Evolutionary conservation across 768 basidiomycete genomes (phyloP).

Genomic region (Phlebiopsis gigantea): DNA sequence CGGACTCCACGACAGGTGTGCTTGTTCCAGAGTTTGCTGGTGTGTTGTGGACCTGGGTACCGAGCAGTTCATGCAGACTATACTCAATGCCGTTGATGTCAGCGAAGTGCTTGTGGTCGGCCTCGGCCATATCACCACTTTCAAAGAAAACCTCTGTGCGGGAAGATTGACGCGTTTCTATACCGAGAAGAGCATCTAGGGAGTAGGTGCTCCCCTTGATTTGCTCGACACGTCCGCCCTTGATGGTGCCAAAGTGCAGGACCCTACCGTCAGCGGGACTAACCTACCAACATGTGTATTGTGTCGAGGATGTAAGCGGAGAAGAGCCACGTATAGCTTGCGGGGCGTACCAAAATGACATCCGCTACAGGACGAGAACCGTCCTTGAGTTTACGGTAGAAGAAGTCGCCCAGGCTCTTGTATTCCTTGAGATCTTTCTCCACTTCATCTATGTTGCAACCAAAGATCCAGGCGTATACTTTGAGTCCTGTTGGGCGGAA

Average conservation of each 20-base stretch:
- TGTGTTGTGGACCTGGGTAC: conserved; percentile 38
- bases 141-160: conserved; percentile 37
- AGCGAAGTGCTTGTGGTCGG: conserved; percentile 88
- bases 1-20: conserved; percentile 15
- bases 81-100: conserved; percentile 97
- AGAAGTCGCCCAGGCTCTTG: conserved; percentile 89
- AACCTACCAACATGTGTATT: conserved; percentile 42
- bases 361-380: conserved; percentile 79
- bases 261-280: conserved; percentile 94
- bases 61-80: conserved; percentile 85
- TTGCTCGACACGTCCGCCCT: conserved; percentile 80
- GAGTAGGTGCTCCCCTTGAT: conserved; percentile 98
- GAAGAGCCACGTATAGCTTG: background rate
- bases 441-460: conserved; percentile 90
- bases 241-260: conserved; percentile 86
- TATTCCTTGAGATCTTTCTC: conserved; percentile 79
- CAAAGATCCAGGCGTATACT: conserved; percentile 83
- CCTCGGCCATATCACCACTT: conserved; percentile 49
- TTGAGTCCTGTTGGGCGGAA: conserved; percentile 84
- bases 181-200: conserved; percentile 86
- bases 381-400: conserved; percentile 81
- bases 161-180: conserved; percentile 43
- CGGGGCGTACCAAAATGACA: conserved; percentile 56
- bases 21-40: conserved; percentile 36
- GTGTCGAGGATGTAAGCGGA: background rate